Conservation (phyloP, 495 filamentous ascomycete species). For the Mycothermus thermophilus region DNA sequence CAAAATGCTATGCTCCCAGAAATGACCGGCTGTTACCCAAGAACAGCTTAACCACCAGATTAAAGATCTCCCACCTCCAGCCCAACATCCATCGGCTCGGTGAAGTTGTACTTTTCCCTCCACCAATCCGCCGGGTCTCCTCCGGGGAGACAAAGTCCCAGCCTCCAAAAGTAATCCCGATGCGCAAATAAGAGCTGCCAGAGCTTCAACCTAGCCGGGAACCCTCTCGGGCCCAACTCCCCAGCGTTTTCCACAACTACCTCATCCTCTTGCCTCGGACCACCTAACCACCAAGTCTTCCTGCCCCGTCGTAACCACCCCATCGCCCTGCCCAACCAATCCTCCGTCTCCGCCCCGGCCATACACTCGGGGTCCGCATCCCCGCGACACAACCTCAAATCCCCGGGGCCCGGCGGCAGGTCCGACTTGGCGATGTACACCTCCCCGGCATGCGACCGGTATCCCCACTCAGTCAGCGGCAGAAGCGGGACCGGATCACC, state of each 20-base stretch:
- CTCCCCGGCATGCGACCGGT: conserved; percentile 69
- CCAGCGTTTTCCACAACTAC: conserved; percentile 1
- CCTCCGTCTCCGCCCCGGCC: conserved; percentile 36
- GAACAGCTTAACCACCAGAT: no score
- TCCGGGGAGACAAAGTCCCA: conserved; percentile 81
- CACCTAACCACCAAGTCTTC: no score
- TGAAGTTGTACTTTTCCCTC: conserved; percentile 29
- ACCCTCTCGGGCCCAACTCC: conserved; percentile 11
- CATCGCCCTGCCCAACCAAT: conserved; percentile 8
- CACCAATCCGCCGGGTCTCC: conserved; percentile 61
- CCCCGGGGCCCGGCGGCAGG: conserved; percentile 50
- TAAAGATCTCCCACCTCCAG: neutral
- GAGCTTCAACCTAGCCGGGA: conserved; percentile 54
- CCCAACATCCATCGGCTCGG: no score
- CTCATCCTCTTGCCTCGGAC: neutral
- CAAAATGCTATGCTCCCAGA: no score
- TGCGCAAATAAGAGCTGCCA: conserved; percentile 94
- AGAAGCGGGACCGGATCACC: conserved; percentile 84
- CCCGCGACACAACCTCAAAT: conserved; percentile 60
- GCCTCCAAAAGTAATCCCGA: conserved; percentile 88
- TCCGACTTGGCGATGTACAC: conserved; percentile 61
- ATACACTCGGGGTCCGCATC: conserved; percentile 58
- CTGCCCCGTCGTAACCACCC: no score
- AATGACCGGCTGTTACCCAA: no score
- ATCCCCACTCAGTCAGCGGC: conserved; percentile 78